These are phyloP conservation scores for Microbotryum saponariae DNA, from an alignment of 1,284 basidiomycete species.

Conservation along the genomic window DNA sequence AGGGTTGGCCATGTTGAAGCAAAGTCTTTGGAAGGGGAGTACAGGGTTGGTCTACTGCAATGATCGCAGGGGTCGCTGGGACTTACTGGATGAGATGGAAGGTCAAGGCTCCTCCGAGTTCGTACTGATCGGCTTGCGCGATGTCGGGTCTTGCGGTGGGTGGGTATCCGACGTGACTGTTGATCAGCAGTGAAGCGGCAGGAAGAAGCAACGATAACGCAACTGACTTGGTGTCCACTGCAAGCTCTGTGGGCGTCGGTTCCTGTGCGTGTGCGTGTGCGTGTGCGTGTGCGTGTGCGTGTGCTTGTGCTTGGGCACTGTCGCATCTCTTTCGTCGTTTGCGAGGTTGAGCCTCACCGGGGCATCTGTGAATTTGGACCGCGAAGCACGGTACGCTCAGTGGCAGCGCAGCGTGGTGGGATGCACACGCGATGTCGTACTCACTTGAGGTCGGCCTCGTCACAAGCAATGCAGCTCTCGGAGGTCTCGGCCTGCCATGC, in stretches of 20 bases:
- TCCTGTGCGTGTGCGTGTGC: not conserved
- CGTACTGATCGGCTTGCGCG: not conserved
- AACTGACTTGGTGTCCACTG: not conserved
- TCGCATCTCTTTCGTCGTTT: slow-evolving; percentile 18
- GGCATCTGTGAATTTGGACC: slow-evolving; percentile 6
- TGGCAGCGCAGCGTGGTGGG: no score
- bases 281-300: not conserved
- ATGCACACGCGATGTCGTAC: no score
- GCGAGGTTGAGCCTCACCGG: slow-evolving; percentile 16
- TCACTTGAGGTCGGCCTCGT: no score
- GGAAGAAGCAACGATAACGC: not conserved
- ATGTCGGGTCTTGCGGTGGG: not conserved
- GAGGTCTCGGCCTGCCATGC: no score
- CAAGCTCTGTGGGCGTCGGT: not conserved
- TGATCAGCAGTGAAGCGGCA: not conserved
- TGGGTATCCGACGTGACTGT: not conserved
- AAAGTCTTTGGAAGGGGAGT: not conserved
- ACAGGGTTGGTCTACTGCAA: not conserved
- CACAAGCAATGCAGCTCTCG: no score
- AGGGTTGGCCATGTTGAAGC: slow-evolving; percentile 3
- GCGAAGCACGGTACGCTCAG: no score
- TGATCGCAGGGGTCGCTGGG: no score
- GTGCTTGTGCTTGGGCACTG: not conserved
- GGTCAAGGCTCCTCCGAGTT: slow-evolving; percentile 10
- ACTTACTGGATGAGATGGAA: slow-evolving; percentile 21